Evolutionary conservation across 208 protist genomes (phyloP).

Genomic region (Leishmania arabica): DNA sequence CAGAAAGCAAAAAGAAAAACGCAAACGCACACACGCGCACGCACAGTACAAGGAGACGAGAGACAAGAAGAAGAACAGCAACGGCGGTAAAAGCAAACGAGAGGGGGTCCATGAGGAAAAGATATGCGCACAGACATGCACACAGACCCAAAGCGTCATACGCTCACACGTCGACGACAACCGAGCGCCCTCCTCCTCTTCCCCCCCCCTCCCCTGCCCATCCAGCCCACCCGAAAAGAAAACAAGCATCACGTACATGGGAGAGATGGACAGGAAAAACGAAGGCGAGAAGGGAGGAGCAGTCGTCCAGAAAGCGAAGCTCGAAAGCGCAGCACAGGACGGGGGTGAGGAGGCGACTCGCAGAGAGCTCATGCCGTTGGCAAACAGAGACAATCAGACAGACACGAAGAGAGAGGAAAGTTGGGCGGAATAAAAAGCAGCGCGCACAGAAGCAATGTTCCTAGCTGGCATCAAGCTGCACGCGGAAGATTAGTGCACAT

Average conservation of each 20-base stretch:
- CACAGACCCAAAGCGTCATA: background rate
- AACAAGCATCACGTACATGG: background rate
- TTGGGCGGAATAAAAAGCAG: background rate
- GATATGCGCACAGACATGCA: background rate
- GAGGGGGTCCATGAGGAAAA: background rate
- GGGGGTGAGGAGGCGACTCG: background rate
- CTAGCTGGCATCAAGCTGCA: background rate
- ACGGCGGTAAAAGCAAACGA: background rate
- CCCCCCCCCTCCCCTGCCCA: background rate
- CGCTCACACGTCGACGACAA: background rate
- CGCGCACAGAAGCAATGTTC: background rate
- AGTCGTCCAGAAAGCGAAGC: background rate
- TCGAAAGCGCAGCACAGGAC: background rate
- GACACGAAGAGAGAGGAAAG: background rate
- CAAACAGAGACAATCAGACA: background rate
- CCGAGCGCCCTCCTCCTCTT: background rate
- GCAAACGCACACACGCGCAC: background rate
- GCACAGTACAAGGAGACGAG: background rate
- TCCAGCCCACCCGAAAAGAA: background rate
- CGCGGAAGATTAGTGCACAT: background rate
- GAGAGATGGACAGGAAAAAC: conserved; percentile 20
- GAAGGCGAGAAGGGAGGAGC: background rate
- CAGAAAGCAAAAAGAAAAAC: background rate
- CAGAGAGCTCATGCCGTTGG: background rate
- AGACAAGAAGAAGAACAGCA: background rate